Conservation (phyloP, 2,329 filamentous ascomycete species). For the Aspergillus carbonarius region DNA sequence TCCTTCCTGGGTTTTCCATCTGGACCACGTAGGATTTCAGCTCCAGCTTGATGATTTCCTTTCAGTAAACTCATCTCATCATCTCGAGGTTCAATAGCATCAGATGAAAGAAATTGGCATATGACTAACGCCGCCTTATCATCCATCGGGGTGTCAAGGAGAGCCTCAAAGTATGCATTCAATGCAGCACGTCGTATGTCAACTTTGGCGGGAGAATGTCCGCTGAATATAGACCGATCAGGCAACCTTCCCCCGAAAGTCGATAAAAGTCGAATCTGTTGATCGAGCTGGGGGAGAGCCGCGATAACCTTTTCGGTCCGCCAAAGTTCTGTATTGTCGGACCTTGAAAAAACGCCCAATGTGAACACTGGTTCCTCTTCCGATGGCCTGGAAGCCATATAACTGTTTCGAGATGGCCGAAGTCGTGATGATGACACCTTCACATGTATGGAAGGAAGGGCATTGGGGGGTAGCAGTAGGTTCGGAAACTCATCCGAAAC, state of each 20-base stretch:
- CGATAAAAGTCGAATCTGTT: slow-evolving; percentile 72
- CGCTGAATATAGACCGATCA: slow-evolving; percentile 81
- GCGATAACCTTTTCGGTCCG: slow-evolving; percentile 87
- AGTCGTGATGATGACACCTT: slow-evolving; percentile 92
- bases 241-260: slow-evolving; percentile 74
- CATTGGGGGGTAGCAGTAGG: slow-evolving; percentile 81
- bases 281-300: slow-evolving; percentile 78
- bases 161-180: slow-evolving; percentile 79
- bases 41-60: slow-evolving; percentile 31
- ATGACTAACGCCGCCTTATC: slow-evolving; percentile 73
- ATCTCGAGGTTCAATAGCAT: slow-evolving; percentile 57
- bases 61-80: slow-evolving; percentile 54
- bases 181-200: slow-evolving; percentile 80
- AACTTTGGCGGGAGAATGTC: slow-evolving; percentile 89
- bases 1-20: slow-evolving; percentile 71
- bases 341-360: slow-evolving; percentile 77
- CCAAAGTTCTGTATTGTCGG: slow-evolving; percentile 70
- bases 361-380: slow-evolving; percentile 96
- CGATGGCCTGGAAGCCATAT: slow-evolving; percentile 72
- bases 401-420: slow-evolving; percentile 83
- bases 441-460: slow-evolving; percentile 79
- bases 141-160: slow-evolving; percentile 80
- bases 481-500: slow-evolving; percentile 84
- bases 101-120: slow-evolving; percentile 78
- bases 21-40: slow-evolving; percentile 48